These are phyloP conservation scores for Coleophoma crateriformis DNA, from an alignment of 2,329 filamentous ascomycete genomes.

Conservation along the genomic window DNA sequence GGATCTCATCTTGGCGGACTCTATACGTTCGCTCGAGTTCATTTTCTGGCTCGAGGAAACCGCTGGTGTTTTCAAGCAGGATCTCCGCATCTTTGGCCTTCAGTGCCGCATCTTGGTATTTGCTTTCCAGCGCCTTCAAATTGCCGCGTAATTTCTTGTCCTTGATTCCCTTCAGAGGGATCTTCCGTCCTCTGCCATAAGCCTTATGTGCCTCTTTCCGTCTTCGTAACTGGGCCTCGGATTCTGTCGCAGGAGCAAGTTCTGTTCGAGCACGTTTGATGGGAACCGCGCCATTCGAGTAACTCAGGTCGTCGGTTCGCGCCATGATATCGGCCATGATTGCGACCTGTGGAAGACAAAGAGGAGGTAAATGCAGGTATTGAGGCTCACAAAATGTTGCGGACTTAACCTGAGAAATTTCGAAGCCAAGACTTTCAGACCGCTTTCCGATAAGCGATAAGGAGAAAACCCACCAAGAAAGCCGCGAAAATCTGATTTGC, in stretches of 20 bases:
- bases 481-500: too few relatives aligned
- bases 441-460: constrained; percentile 14
- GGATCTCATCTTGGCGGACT: constrained; percentile 83
- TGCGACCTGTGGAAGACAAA: not conserved
- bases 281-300: constrained; percentile 46
- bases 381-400: too few relatives aligned
- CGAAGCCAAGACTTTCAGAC: constrained; percentile 13
- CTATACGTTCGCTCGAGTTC: constrained; percentile 91
- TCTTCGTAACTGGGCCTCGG: constrained; percentile 32
- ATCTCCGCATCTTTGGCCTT: constrained; percentile 95
- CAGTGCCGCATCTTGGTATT: constrained; percentile 74
- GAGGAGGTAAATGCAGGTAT: not conserved
- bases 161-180: constrained; percentile 67
- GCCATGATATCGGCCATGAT: constrained; percentile 14
- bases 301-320: constrained; percentile 4
- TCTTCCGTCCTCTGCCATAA: constrained; percentile 79
- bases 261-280: constrained; percentile 45
- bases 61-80: constrained; percentile 76
- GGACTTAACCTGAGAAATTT: constrained; percentile 5
- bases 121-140: constrained; percentile 70
- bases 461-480: not conserved
- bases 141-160: constrained; percentile 88
- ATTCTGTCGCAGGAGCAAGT: constrained; percentile 28
- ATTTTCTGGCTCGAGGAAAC: constrained; percentile 82
- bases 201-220: constrained; percentile 60